These are phyloP conservation scores for Afroboletus lepidellus DNA, from an alignment of 1,284 basidiomycete genomes.

Conservation along the genomic window DNA sequence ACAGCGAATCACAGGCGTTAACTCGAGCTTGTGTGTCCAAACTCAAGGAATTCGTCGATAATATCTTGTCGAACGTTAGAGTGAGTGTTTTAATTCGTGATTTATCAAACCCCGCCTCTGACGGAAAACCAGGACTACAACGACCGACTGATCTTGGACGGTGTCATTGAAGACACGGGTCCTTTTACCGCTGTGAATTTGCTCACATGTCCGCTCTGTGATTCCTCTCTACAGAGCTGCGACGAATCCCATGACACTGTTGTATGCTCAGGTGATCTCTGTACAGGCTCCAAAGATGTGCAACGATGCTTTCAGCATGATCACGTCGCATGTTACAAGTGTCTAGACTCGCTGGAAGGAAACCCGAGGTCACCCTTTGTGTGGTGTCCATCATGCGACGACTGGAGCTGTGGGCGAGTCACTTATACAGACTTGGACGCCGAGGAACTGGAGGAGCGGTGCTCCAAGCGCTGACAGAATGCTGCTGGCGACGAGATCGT, in stretches of 20 bases:
- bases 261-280: not conserved
- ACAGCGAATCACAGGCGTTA: not conserved
- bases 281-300: not conserved
- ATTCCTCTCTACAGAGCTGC: not conserved
- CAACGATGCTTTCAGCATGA: not conserved
- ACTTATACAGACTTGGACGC: not conserved
- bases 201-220: constrained; percentile 3
- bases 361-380: not conserved
- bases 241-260: not conserved
- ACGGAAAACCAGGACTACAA: not conserved
- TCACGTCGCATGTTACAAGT: not conserved
- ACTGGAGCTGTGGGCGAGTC: not conserved
- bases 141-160: not conserved
- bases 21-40: not conserved
- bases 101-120: no score
- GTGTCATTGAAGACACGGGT: not conserved
- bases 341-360: not conserved
- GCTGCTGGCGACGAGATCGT: no score
- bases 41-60: no score
- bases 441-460: no score
- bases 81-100: not conserved
- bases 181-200: not conserved
- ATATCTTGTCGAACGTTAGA: not conserved
- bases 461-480: no score
- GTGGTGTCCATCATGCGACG: not conserved